A percentile compares a stretch with the other conserved stretches of the same genome.
phyloP scores from a whole-genome alignment of 2,329 filamentous ascomycete genomes.

The Fusarium temperatum region DNA sequence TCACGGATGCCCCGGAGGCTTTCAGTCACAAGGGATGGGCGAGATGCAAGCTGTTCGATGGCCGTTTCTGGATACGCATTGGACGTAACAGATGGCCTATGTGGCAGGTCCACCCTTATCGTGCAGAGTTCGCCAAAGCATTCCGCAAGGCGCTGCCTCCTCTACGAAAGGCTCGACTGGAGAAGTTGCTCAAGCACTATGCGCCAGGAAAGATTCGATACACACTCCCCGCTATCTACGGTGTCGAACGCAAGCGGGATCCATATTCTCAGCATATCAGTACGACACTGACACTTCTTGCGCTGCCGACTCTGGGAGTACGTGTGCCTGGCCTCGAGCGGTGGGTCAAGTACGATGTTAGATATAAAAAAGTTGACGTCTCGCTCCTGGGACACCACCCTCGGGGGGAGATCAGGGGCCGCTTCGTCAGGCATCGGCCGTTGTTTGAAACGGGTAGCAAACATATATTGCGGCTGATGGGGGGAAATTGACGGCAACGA shows the following conservation, averaged over 20 bases:
- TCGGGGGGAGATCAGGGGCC: constrained; percentile 16
- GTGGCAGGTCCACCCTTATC: constrained; percentile 58
- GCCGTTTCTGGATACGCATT: constrained; percentile 68
- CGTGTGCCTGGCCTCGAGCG: constrained; percentile 56
- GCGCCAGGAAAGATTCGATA: constrained; percentile 65
- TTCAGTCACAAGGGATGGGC: constrained; percentile 48
- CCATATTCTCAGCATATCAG: constrained; percentile 39
- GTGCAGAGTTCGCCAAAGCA: constrained; percentile 53
- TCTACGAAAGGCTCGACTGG: constrained; percentile 47
- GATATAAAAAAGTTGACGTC: constrained; percentile 61
- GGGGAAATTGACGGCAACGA: constrained; percentile 19
- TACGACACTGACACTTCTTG: constrained; percentile 55
- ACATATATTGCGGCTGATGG: constrained; percentile 24
- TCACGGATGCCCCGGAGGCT: constrained; percentile 1
- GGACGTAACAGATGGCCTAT: constrained; percentile 53
- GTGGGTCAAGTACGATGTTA: constrained; percentile 60
- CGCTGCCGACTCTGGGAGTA: constrained; percentile 62
- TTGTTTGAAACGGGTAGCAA: constrained; percentile 22
- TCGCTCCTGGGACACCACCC: constrained; percentile 47
- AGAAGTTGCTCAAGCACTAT: constrained; percentile 56
- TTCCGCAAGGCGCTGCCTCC: constrained; percentile 57
- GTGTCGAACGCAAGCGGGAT: constrained; percentile 47
- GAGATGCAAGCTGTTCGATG: constrained; percentile 60
- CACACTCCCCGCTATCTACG: constrained; percentile 65
- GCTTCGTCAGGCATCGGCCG: constrained; percentile 5